Evolutionary conservation across 441 rosid species (phyloP), one percentile per base, ranked within the genome.

Genomic region (Hura crepitans): DNA sequence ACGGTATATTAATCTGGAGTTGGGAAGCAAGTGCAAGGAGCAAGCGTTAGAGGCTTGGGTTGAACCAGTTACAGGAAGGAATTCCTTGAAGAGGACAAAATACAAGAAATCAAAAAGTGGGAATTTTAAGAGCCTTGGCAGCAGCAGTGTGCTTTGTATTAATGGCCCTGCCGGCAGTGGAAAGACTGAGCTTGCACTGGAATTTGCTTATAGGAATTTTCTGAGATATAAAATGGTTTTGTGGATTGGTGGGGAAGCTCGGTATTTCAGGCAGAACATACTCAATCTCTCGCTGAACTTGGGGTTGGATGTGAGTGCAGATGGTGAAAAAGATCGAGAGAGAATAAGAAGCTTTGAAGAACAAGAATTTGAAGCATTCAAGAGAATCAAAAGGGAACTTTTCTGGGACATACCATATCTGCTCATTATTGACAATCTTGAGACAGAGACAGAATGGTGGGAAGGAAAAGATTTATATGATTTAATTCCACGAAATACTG

Each of bases 361-460:
- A 79, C 97, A 91, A 69, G 96, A 89, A 81, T 78, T 78, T 42
- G 97, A 93, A 69, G 97, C 97, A 62, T 89, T 93, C 74, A 88
- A 93, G 80, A 83, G 96, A 69, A 87, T 93, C 43, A 91, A 89
- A 72, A 78, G 91, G 30, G 96, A 91, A 81, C 73, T 93, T 15
- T 93, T 88, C 57, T 76, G 93, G 15, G 98, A 91, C 79, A 84
- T 87, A 87, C 97, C 97, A 45, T 89, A 89, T 63, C 79, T 89
- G 27, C 77, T 91, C 73, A 87, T 93, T 79, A 88, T 93, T 23
- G 98, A 93, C 82, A 89, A 89, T 76, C 96, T 91, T 35, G 98
- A 93, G 85, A 87, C 80, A 22, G 98, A 93, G 69, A 85, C 79
- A 37, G 96, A 93, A 66, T 91, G 96, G 98, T 89, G 98, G 96